These are phyloP conservation scores for Neonectria sp. DNA, from an alignment of 2,329 filamentous ascomycete species.

Conservation along the genomic window DNA sequence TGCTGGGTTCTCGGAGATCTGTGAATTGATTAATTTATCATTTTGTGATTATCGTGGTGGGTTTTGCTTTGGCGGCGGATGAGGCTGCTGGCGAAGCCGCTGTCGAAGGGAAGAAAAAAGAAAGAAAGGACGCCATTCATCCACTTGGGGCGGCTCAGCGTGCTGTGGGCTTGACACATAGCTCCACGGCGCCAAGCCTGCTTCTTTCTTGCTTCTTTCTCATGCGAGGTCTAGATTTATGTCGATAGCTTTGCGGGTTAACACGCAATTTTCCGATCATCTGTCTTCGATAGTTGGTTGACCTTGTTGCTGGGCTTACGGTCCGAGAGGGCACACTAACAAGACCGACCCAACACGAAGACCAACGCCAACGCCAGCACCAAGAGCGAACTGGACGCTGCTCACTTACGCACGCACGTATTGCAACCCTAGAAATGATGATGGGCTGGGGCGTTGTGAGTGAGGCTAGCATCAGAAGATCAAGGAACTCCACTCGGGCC, in stretches of 20 bases:
- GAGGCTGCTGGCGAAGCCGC: not conserved
- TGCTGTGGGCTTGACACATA: not conserved
- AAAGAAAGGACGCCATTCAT: not conserved
- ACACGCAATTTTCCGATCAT: not conserved
- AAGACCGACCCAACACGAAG: not conserved
- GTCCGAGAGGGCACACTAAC: not conserved
- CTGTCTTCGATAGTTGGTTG: not conserved
- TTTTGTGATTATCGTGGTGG: not conserved
- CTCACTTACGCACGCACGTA: not conserved
- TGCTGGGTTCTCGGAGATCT: constrained; percentile 6
- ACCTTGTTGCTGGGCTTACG: not conserved
- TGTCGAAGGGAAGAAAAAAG: not conserved
- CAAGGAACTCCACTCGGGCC: constrained; percentile 1
- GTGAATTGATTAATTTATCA: not conserved
- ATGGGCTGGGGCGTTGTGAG: not conserved
- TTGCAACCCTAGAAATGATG: constrained; percentile 2
- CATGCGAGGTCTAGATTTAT: not conserved
- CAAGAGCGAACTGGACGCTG: not conserved
- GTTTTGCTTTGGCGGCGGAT: constrained; percentile 1
- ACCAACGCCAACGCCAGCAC: not conserved
- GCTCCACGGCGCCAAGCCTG: not conserved
- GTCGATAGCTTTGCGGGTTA: no score
- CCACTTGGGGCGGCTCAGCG: not conserved
- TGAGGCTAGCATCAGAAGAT: constrained; percentile 3
- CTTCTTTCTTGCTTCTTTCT: not conserved